Evolutionary conservation across 2,329 filamentous ascomycete genomes (phyloP).

Genomic region (Fonsecaea erecta): DNA sequence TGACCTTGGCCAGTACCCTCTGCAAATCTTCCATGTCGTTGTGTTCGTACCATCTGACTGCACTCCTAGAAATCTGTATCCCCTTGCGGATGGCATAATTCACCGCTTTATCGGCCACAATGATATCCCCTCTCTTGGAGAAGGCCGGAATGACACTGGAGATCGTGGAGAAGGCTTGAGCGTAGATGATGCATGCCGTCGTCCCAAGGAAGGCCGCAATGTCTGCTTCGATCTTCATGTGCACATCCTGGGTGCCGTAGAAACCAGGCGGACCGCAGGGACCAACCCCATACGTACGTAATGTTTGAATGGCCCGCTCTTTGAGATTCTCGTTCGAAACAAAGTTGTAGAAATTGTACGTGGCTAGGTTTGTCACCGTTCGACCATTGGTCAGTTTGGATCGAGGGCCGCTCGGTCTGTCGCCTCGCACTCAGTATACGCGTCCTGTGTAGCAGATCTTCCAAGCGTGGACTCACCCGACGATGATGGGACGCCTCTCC

Average conservation of each 20-base stretch:
- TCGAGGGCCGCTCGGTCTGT: slow-evolving; percentile 84
- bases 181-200: slow-evolving; percentile 89
- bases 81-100: slow-evolving; percentile 95
- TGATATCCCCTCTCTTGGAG: slow-evolving; percentile 95
- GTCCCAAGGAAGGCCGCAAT: slow-evolving; percentile 89
- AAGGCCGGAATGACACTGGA: slow-evolving; percentile 97
- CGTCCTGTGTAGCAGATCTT: not conserved
- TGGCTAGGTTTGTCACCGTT: slow-evolving; percentile 90
- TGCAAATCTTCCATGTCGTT: slow-evolving; percentile 95
- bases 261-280: slow-evolving; percentile 97
- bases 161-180: slow-evolving; percentile 94
- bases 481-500: slow-evolving; percentile 83
- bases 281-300: slow-evolving; percentile 94
- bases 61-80: slow-evolving; percentile 88
- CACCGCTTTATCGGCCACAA: slow-evolving; percentile 89
- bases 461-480: slow-evolving; percentile 65
- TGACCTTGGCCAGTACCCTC: slow-evolving; percentile 79
- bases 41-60: slow-evolving; percentile 91
- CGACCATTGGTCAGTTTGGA: slow-evolving; percentile 85
- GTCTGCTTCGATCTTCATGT: slow-evolving; percentile 94
- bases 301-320: slow-evolving; percentile 90
- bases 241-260: slow-evolving; percentile 97
- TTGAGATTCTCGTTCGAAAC: slow-evolving; percentile 90
- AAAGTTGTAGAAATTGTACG: slow-evolving; percentile 98
- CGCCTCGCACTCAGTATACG: slow-evolving; percentile 13